phyloP scores from a whole-genome alignment of 768 basidiomycete genomes.

The Tulasnella sp. region DNA sequence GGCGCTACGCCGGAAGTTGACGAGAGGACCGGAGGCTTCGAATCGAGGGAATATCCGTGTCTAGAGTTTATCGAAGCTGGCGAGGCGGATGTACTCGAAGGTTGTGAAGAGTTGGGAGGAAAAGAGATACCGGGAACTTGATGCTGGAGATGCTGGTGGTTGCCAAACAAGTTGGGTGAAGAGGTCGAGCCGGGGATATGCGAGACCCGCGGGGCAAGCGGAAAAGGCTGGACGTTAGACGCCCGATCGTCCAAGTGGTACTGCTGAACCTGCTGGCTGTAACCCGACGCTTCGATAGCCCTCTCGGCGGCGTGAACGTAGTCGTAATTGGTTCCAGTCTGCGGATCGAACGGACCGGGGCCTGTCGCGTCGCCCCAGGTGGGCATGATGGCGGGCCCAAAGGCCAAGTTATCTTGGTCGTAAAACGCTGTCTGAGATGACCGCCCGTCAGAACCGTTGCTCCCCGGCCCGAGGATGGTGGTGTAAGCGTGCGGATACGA shows the following conservation, averaged over 20 bases:
- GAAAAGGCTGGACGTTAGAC: background rate
- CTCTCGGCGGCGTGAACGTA: background rate
- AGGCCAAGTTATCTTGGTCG: background rate
- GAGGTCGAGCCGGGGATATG: background rate
- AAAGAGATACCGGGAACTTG: background rate
- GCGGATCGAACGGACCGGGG: background rate
- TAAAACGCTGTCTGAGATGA: slow-evolving; percentile 13
- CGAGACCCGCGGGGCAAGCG: background rate
- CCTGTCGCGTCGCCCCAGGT: background rate
- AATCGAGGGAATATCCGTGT: slow-evolving; percentile 3
- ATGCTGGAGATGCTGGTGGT: background rate
- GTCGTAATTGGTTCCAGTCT: background rate
- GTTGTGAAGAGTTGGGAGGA: slow-evolving; percentile 3
- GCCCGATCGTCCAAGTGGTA: background rate
- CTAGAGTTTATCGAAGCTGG: background rate
- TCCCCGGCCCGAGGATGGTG: background rate
- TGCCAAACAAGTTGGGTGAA: background rate
- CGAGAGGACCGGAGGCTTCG: background rate
- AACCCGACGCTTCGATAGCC: background rate
- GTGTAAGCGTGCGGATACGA: slow-evolving; percentile 18
- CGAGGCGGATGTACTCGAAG: slow-evolving; percentile 17
- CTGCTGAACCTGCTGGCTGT: background rate
- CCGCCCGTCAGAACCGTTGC: slow-evolving; percentile 6
- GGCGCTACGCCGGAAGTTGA: background rate
- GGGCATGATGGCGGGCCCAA: background rate